A percentile compares a stretch with the other conserved stretches of the same genome.
phyloP scores from a whole-genome alignment of 768 basidiomycete genomes.

The Hortiboletus flavorubellus region DNA sequence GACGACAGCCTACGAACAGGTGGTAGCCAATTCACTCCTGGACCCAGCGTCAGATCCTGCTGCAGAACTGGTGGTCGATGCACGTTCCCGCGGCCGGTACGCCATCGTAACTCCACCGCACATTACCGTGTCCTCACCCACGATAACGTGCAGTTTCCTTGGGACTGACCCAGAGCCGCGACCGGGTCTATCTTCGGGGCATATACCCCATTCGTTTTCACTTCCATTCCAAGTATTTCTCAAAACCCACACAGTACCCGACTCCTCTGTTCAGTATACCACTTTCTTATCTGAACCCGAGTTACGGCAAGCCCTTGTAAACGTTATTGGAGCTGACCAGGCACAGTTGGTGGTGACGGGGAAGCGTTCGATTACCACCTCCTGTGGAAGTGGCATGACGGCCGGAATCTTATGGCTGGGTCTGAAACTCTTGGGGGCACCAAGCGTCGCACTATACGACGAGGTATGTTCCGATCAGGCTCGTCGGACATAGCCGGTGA shows the following conservation, averaged over 20 bases:
- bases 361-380: slow-evolving; percentile 60
- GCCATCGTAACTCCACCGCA: slow-evolving; percentile 15
- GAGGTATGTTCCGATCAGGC: slow-evolving; percentile 57
- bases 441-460: slow-evolving; percentile 78
- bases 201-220: slow-evolving; percentile 84
- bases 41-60: slow-evolving; percentile 41
- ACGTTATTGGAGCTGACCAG: slow-evolving; percentile 58
- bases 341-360: slow-evolving; percentile 59
- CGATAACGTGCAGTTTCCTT: slow-evolving; percentile 52
- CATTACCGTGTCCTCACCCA: slow-evolving; percentile 1
- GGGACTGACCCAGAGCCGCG: slow-evolving; percentile 89
- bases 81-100: slow-evolving; percentile 78
- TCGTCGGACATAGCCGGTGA: slow-evolving; percentile 6
- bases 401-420: slow-evolving; percentile 93
- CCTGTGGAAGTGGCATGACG: slow-evolving; percentile 99
- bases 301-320: slow-evolving; percentile 55
- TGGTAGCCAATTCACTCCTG: slow-evolving; percentile 64
- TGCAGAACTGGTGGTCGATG: slow-evolving; percentile 80
- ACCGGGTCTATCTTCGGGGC: slow-evolving; percentile 82
- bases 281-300: slow-evolving; percentile 56
- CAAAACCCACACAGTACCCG: slow-evolving; percentile 33
- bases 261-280: slow-evolving; percentile 47
- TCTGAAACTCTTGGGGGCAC: slow-evolving; percentile 65
- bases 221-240: slow-evolving; percentile 82
- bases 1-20: slow-evolving; percentile 70